Evolutionary conservation across 768 basidiomycete genomes (phyloP).

Genomic region (Hysterangium stoloniferum): DNA sequence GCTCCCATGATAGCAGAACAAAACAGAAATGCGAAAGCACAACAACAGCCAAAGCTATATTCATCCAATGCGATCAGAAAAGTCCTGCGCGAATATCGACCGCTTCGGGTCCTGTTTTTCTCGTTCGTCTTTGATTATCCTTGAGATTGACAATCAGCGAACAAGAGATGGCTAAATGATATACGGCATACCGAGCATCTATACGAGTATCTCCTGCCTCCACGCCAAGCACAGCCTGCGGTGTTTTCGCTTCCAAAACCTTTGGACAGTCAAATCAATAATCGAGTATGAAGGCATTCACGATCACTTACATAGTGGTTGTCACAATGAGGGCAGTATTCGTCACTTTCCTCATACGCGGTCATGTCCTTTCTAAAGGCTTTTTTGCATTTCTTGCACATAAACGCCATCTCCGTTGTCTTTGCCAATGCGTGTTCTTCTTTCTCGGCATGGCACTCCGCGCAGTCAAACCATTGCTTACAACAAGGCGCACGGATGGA

Average conservation of each 20-base stretch:
- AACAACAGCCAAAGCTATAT: constrained; percentile 17
- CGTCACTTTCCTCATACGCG: constrained; percentile 90
- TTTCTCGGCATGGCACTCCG: constrained; percentile 87
- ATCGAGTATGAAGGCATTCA: constrained; percentile 1
- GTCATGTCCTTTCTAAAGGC: constrained; percentile 95
- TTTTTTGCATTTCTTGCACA: constrained; percentile 90
- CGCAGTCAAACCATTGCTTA: constrained; percentile 95
- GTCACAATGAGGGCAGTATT: constrained; percentile 97
- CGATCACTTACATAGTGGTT: constrained; percentile 83
- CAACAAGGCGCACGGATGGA: constrained; percentile 95
- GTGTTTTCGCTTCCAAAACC: constrained; percentile 91
- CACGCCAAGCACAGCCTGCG: constrained; percentile 75
- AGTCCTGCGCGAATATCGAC: constrained; percentile 42
- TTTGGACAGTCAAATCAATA: constrained; percentile 24
- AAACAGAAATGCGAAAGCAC: background rate
- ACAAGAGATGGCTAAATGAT: background rate
- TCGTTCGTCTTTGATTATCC: constrained; percentile 88
- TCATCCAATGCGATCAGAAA: constrained; percentile 37
- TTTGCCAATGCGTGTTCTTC: constrained; percentile 66
- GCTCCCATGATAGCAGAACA: too few relatives aligned
- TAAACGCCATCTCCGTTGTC: constrained; percentile 78
- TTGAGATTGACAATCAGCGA: constrained; percentile 23
- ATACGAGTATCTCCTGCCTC: constrained; percentile 89
- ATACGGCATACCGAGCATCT: constrained; percentile 63
- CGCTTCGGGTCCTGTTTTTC: constrained; percentile 43